Conservation (phyloP, 1,139 yeast genomes). For the Candida glucosophila region DNA sequence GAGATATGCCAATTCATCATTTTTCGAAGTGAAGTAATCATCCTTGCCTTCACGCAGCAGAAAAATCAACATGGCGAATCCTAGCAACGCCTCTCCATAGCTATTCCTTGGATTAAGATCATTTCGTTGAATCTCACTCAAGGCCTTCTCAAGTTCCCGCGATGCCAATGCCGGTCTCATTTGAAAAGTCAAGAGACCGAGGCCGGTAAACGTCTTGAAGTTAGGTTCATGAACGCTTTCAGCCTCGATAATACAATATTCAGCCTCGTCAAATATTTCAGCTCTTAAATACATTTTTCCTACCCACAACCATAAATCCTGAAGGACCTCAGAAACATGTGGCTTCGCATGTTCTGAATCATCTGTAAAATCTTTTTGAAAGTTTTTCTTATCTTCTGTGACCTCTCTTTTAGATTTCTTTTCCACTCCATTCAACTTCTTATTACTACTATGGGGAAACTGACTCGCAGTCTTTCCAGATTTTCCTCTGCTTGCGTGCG, state of each 20-base stretch:
- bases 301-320: constrained; percentile 69
- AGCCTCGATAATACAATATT: constrained; percentile 69
- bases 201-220: constrained; percentile 42
- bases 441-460: too few relatives aligned
- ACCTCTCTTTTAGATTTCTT: constrained; percentile 3
- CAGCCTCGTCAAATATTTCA: constrained; percentile 52
- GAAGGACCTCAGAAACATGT: constrained; percentile 27
- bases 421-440: constrained; percentile 5
- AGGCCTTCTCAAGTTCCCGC: constrained; percentile 60
- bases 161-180: constrained; percentile 41
- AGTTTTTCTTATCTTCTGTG: constrained; percentile 1
- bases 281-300: constrained; percentile 56
- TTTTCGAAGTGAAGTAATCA: constrained; percentile 32
- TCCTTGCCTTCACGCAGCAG: constrained; percentile 28
- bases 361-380: constrained; percentile 3
- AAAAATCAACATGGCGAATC: constrained; percentile 52
- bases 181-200: constrained; percentile 43
- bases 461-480: too few relatives aligned
- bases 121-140: constrained; percentile 27
- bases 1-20: constrained; percentile 56
- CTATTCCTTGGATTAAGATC: constrained; percentile 21
- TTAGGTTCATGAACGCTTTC: constrained; percentile 44
- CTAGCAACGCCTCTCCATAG: constrained; percentile 53
- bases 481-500: too few relatives aligned
- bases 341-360: constrained; percentile 6